These are phyloP conservation scores for Gonium pectorale DNA, from an alignment of 139 green algal genomes.

Conservation along the genomic window DNA sequence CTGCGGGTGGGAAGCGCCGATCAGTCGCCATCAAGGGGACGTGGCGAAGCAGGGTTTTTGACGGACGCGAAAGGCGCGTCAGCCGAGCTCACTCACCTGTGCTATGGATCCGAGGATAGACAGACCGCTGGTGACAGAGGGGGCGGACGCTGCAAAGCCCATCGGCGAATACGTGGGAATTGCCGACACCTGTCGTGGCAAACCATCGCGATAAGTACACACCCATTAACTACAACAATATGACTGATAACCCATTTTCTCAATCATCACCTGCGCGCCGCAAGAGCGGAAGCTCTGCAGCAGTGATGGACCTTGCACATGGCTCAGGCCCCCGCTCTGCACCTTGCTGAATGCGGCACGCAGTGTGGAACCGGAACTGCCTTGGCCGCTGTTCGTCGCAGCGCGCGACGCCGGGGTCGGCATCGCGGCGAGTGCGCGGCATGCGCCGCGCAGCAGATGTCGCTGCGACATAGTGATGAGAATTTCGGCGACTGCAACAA, in stretches of 20 bases:
- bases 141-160: slow-evolving; percentile 24
- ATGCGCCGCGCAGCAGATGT: not conserved
- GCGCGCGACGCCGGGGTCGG: not conserved
- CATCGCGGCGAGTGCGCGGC: not conserved
- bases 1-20: not conserved
- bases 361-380: not conserved
- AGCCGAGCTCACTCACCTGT: not conserved
- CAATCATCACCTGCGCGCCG: slow-evolving; percentile 9
- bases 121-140: not conserved
- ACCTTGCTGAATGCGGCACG: not conserved
- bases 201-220: too few relatives aligned
- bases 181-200: not conserved
- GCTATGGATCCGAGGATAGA: slow-evolving; percentile 8
- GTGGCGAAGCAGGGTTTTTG: too few relatives aligned
- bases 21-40: too few relatives aligned
- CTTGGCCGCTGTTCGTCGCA: not conserved
- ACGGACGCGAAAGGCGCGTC: too few relatives aligned
- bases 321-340: not conserved
- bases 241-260: too few relatives aligned
- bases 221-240: too few relatives aligned
- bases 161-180: not conserved
- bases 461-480: slow-evolving; percentile 27
- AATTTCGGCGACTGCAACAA: too few relatives aligned
- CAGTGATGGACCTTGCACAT: not conserved
- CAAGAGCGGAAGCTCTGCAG: not conserved